phyloP scores from a whole-genome alignment of 2,329 filamentous ascomycete genomes.

The Penicillium psychrosexuale region DNA sequence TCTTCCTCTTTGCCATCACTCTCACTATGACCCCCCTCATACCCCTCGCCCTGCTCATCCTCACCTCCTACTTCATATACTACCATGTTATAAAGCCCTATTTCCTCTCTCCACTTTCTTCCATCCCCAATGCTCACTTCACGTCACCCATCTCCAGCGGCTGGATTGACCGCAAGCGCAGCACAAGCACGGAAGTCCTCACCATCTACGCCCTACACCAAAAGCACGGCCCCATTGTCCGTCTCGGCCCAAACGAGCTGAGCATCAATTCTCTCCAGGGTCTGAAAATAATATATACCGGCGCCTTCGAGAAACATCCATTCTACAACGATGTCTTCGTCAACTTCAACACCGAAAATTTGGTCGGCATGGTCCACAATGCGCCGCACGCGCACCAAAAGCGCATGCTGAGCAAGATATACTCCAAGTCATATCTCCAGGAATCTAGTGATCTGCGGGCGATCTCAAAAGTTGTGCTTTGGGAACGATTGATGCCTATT shows the following conservation, averaged over 20 bases:
- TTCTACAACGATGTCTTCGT: constrained; percentile 65
- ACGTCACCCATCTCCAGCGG: constrained; percentile 55
- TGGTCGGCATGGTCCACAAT: constrained; percentile 62
- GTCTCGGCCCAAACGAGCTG: constrained; percentile 61
- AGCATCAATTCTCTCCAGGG: constrained; percentile 62
- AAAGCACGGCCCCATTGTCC: constrained; percentile 55
- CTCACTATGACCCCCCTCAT: constrained; percentile 8
- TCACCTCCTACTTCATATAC: constrained; percentile 15
- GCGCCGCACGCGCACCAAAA: constrained; percentile 64
- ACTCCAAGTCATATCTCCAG: constrained; percentile 69
- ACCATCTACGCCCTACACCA: constrained; percentile 56
- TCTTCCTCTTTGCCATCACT: neutral
- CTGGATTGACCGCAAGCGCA: constrained; percentile 63
- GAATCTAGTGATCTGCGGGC: constrained; percentile 53
- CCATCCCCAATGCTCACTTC: constrained; percentile 63
- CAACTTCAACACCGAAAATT: constrained; percentile 60
- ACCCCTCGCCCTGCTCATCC: constrained; percentile 11
- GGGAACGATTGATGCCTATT: constrained; percentile 56
- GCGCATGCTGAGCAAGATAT: constrained; percentile 69
- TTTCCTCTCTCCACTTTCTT: constrained; percentile 57
- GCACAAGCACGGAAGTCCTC: constrained; percentile 54
- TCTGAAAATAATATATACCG: constrained; percentile 59
- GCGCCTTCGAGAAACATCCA: constrained; percentile 64
- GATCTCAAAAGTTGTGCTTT: constrained; percentile 56
- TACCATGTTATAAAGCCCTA: constrained; percentile 26